phyloP scores from a whole-genome alignment of 768 basidiomycete species.

The Dacryopinax spathularia region DNA sequence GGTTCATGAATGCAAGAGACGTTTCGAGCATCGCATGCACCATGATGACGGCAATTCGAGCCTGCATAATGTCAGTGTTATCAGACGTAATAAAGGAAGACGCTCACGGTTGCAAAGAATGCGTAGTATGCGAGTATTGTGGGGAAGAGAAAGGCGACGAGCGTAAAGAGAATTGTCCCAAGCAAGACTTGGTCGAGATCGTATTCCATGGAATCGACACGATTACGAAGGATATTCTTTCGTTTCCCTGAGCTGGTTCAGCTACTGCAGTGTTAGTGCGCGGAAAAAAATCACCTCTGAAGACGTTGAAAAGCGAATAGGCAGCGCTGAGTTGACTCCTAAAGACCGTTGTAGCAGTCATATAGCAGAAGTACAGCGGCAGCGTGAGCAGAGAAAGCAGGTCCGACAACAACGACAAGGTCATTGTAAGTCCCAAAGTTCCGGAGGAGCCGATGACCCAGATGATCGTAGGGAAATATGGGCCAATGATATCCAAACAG shows the following conservation, averaged over 20 bases:
- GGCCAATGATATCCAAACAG: slow-evolving; percentile 17
- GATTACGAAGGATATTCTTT: slow-evolving; percentile 68
- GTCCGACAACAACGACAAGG: slow-evolving; percentile 54
- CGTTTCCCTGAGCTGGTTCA: slow-evolving; percentile 52
- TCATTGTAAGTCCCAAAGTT: slow-evolving; percentile 35
- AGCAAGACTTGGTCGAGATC: slow-evolving; percentile 90
- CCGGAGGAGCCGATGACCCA: slow-evolving; percentile 18
- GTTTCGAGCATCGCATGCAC: slow-evolving; percentile 51
- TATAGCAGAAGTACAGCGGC: slow-evolving; percentile 60
- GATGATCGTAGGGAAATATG: slow-evolving; percentile 18
- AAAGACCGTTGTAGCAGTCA: slow-evolving; percentile 47
- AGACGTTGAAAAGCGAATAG: slow-evolving; percentile 73
- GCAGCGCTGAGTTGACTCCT: slow-evolving; percentile 41
- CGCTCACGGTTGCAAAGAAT: slow-evolving; percentile 55
- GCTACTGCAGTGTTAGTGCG: background rate
- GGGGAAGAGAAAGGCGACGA: slow-evolving; percentile 66
- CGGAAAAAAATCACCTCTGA: slow-evolving; percentile 47
- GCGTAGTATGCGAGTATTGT: slow-evolving; percentile 78
- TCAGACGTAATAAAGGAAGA: background rate
- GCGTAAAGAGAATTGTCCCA: slow-evolving; percentile 77
- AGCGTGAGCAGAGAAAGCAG: slow-evolving; percentile 48
- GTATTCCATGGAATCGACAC: slow-evolving; percentile 84
- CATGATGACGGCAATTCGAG: slow-evolving; percentile 40
- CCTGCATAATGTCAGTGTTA: slow-evolving; percentile 23
- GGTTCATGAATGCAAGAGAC: slow-evolving; percentile 66